Percentiles rank a stretch among this genome's conserved stretches.
These are phyloP conservation scores for Scutellaria barbata DNA, from an alignment of 257 asterid genomes.

Conservation along the genomic window DNA sequence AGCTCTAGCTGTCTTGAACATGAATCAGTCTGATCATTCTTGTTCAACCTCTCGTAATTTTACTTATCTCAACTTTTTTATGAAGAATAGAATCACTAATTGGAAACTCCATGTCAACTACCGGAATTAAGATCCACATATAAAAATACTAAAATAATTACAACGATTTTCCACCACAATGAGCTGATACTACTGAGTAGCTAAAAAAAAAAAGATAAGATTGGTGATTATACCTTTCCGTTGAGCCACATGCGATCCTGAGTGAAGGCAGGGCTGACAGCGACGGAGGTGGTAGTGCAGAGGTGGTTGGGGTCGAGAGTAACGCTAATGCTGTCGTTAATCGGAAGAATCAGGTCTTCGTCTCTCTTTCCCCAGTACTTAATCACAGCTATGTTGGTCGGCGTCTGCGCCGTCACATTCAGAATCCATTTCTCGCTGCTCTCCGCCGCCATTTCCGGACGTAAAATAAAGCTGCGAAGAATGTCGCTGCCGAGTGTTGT, in stretches of 20 bases:
- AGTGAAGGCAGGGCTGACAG: slow-evolving; percentile 80
- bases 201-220: too few relatives aligned
- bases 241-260: slow-evolving; percentile 96
- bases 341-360: slow-evolving; percentile 77
- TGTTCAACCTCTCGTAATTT: neutral
- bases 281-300: slow-evolving; percentile 98
- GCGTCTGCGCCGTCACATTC: slow-evolving; percentile 89
- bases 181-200: slow-evolving; percentile 8
- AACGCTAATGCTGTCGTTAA: slow-evolving; percentile 94
- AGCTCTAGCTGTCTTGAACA: neutral
- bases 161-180: neutral
- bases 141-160: neutral
- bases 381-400: slow-evolving; percentile 93
- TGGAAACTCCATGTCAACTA: neutral
- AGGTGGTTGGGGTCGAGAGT: slow-evolving; percentile 95
- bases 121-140: neutral
- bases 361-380: slow-evolving; percentile 99
- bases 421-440: slow-evolving; percentile 66
- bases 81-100: slow-evolving; percentile 14
- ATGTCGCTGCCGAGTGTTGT: neutral
- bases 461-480: neutral
- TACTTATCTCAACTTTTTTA: neutral
- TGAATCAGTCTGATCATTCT: neutral
- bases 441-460: slow-evolving; percentile 49
- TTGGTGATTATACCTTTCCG: slow-evolving; percentile 63